Evolutionary conservation across 2,329 filamentous ascomycete species (phyloP).

Genomic region (Phyllosticta paracitricarpa): DNA sequence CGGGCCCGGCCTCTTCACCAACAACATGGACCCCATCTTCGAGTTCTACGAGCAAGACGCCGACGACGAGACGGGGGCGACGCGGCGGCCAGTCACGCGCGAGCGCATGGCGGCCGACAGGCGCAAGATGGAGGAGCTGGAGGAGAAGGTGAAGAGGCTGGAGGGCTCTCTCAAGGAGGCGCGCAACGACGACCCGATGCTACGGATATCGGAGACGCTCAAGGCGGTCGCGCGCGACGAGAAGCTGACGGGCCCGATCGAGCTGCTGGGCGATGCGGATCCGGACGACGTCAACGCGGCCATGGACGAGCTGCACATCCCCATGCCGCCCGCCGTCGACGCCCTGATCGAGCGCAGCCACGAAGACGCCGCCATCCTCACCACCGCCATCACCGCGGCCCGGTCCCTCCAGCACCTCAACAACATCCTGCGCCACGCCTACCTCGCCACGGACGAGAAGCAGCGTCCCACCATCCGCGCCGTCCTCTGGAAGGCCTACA

Average conservation of each 20-base stretch:
- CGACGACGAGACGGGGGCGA: not conserved
- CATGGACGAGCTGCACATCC: not conserved
- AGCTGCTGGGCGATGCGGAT: not conserved
- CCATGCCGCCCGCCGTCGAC: not conserved
- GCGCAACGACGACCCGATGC: not conserved
- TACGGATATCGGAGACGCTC: not conserved
- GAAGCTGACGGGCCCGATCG: not conserved
- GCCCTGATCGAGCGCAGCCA: not conserved
- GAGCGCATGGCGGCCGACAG: not conserved
- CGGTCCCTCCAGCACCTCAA: conserved; percentile 23
- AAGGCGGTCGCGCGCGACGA: not conserved
- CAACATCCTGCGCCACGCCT: conserved; percentile 25
- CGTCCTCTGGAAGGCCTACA: conserved; percentile 27
- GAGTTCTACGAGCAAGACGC: conserved; percentile 6
- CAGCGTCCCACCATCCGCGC: conserved; percentile 12
- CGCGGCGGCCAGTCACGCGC: not conserved
- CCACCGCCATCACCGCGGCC: not conserved
- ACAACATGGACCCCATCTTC: not conserved
- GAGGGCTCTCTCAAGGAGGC: not conserved
- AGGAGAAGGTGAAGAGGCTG: not conserved
- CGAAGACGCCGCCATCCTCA: too few species aligned
- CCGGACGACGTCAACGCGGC: not conserved
- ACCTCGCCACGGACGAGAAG: conserved; percentile 26
- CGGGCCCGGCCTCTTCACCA: not conserved
- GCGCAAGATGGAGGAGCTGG: not conserved